Base-by-base conservation (phyloP, 129 eudicot species). In the Centaurea solstitialis region DNA sequence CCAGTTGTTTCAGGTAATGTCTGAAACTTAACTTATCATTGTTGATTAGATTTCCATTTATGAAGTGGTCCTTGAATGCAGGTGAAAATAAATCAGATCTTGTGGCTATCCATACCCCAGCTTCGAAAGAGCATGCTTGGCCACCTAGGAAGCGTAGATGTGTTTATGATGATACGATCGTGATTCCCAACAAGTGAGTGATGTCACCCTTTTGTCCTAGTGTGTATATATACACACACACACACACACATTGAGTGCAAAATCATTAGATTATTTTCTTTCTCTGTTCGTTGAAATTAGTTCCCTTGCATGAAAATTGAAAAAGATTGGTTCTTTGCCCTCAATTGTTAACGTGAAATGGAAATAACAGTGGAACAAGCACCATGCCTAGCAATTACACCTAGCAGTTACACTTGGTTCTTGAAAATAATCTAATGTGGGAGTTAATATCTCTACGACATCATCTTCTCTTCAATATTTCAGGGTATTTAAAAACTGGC, bases 101-200 rank as follows among this genome's bases (percentile, higher is more conserved):
- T 47, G 77, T 87, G 70, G 87, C 76, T 82, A 83, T 90, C 23
- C 94, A 61, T 22, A 94, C 98, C 30, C 97, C 98, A 15, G 94
- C 93, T 78, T 57, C 87, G 45, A 86, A 64, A 79, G 93, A 92
- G 79, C 76, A 82, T 37, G 68, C 77, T 74, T 81, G 83, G 77
- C 64, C 83, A 47, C 41, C 70, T 9, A 72, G 73, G 81, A 94
- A 94, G 86, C 86, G 91, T 35, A 89, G 84, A 68, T 74, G 76
- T 68, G 45, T 80, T 76, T 24, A 76, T 62, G 97, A 92, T 74
- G 81, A 76, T 3, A 17, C 20, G 26, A 50, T 66, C 22, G 82
- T 70, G 38, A 9, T 90, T 40, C 67, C 89, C 39, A 85, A 85
- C 33, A 21, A 79, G 98, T 94, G 83, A 66, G 96, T 86, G 30